These are phyloP conservation scores for Arthrinium puccinioides DNA, from an alignment of 2,329 filamentous ascomycete genomes.

Conservation along the genomic window DNA sequence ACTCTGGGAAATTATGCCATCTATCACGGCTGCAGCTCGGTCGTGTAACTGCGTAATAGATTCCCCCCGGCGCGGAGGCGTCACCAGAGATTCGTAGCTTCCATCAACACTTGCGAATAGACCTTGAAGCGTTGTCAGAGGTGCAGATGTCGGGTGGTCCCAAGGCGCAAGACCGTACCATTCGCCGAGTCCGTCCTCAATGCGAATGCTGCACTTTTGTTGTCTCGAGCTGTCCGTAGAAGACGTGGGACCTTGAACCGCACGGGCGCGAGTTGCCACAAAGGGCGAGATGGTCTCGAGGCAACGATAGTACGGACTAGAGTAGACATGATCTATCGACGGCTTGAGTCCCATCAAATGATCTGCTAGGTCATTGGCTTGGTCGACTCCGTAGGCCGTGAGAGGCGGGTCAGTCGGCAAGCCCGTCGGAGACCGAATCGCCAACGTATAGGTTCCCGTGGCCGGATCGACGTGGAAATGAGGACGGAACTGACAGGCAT, in stretches of 20 bases:
- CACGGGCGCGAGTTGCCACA: constrained; percentile 33
- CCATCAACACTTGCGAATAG: constrained; percentile 55
- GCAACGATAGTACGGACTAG: constrained; percentile 80
- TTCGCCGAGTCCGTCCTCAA: constrained; percentile 61
- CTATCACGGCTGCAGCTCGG: constrained; percentile 64
- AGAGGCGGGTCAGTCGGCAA: constrained; percentile 83
- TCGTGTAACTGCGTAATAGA: constrained; percentile 72
- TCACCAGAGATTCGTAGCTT: constrained; percentile 53
- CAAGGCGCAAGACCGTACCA: constrained; percentile 89
- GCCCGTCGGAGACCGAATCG: constrained; percentile 74
- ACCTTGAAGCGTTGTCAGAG: constrained; percentile 49
- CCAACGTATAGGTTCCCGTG: constrained; percentile 70
- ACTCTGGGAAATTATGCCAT: constrained; percentile 62
- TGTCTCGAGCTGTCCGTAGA: too few species aligned
- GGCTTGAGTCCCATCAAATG: constrained; percentile 57
- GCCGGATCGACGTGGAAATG: constrained; percentile 80
- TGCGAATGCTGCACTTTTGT: constrained; percentile 35
- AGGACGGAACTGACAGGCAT: constrained; percentile 65
- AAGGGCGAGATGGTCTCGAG: constrained; percentile 75
- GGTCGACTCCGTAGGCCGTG: constrained; percentile 77
- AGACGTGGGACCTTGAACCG: not conserved
- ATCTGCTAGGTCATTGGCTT: constrained; percentile 68
- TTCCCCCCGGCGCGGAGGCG: constrained; percentile 70
- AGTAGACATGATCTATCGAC: constrained; percentile 71
- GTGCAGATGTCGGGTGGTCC: constrained; percentile 73